phyloP scores from a whole-genome alignment of 371 early-diverging fungal genomes.

The Rhizopus delemar region DNA sequence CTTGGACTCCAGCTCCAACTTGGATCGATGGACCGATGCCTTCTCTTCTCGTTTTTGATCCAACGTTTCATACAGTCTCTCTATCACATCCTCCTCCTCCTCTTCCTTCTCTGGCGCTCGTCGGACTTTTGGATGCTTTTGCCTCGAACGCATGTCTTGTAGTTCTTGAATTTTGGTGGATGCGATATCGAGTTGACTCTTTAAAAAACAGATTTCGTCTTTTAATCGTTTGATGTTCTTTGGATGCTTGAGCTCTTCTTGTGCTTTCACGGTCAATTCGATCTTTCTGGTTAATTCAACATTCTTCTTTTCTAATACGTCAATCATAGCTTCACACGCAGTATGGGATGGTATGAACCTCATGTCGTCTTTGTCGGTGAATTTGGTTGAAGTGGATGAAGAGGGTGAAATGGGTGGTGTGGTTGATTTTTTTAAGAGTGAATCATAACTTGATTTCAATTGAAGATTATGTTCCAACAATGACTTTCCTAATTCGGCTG shows the following conservation, averaged over 20 bases:
- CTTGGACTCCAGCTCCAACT: conserved; percentile 45
- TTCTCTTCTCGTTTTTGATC: conserved; percentile 40
- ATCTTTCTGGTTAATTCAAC: conserved; percentile 33
- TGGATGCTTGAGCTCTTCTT: conserved; percentile 23
- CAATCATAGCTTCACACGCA: conserved; percentile 55
- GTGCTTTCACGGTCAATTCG: conserved; percentile 36
- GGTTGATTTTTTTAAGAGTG: conserved; percentile 35
- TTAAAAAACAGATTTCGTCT: conserved; percentile 37
- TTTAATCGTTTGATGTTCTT: conserved; percentile 39
- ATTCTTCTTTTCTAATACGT: conserved; percentile 49
- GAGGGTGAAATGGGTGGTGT: conserved; percentile 44
- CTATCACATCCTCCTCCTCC: conserved; percentile 8
- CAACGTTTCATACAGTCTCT: conserved; percentile 34
- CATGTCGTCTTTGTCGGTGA: conserved; percentile 31
- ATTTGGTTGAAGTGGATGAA: conserved; percentile 13
- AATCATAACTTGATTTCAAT: conserved; percentile 53
- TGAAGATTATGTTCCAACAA: conserved; percentile 50
- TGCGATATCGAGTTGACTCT: conserved; percentile 46
- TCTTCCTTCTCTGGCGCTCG: neutral
- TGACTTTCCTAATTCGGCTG: conserved; percentile 65
- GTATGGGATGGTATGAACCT: conserved; percentile 41
- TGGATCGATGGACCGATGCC: conserved; percentile 36
- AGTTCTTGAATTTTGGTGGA: conserved; percentile 47
- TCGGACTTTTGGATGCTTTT: conserved; percentile 8
- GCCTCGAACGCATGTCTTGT: conserved; percentile 39